These are phyloP conservation scores for Xylaria flabelliformis DNA, from an alignment of 495 filamentous ascomycete species.

Conservation along the genomic window DNA sequence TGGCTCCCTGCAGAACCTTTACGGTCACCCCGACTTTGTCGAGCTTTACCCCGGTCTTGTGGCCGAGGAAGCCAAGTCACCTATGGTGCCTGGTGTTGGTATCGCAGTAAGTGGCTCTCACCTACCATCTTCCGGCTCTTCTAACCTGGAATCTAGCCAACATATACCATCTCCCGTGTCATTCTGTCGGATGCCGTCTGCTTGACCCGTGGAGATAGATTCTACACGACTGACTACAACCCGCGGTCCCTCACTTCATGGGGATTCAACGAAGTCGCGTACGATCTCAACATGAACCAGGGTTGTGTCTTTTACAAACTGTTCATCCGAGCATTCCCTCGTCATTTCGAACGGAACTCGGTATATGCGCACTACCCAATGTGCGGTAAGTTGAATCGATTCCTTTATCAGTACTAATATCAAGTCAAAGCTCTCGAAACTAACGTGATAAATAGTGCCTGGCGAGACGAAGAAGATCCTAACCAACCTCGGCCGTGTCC, in stretches of 20 bases:
- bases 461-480: constrained; percentile 75
- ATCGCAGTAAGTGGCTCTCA: constrained; percentile 55
- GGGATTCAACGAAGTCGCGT: constrained; percentile 74
- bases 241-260: constrained; percentile 82
- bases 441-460: constrained; percentile 27
- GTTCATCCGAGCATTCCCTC: constrained; percentile 77
- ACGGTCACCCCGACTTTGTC: constrained; percentile 72
- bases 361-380: constrained; percentile 91
- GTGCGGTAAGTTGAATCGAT: constrained; percentile 38
- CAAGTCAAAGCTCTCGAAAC: background rate
- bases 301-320: constrained; percentile 89
- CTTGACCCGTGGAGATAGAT: constrained; percentile 85
- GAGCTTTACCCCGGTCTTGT: constrained; percentile 65
- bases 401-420: too few species aligned
- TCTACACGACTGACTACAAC: constrained; percentile 79
- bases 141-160: constrained; percentile 51
- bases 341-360: constrained; percentile 78
- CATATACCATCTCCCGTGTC: constrained; percentile 81
- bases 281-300: constrained; percentile 75
- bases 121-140: background rate
- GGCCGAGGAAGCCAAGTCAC: constrained; percentile 78
- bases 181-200: constrained; percentile 86
- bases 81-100: constrained; percentile 78
- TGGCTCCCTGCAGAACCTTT: constrained; percentile 71
- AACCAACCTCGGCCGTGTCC: constrained; percentile 70